These are phyloP conservation scores for Neostapfia colusana DNA, from an alignment of 176 grass and related monocot genomes.

Conservation along the genomic window DNA sequence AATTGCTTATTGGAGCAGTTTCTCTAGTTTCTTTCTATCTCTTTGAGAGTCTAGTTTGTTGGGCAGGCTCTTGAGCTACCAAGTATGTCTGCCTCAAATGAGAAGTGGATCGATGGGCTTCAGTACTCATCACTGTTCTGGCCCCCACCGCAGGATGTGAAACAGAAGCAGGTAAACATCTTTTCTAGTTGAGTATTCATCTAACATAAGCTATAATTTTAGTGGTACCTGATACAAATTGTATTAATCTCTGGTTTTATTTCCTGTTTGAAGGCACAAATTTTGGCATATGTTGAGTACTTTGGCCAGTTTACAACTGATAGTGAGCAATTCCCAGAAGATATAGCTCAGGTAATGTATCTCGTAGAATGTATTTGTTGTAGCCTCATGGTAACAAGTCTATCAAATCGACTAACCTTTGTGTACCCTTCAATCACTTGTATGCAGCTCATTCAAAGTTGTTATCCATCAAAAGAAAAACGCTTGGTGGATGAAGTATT, in stretches of 20 bases:
- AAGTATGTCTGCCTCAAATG: slow-evolving; percentile 75
- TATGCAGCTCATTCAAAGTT: slow-evolving; percentile 95
- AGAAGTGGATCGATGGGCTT: slow-evolving; percentile 86
- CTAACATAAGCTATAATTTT: slow-evolving; percentile 11
- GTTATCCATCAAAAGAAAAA: slow-evolving; percentile 90
- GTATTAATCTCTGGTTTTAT: neutral
- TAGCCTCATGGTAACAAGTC: neutral
- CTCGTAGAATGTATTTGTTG: slow-evolving; percentile 7
- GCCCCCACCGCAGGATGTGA: slow-evolving; percentile 74
- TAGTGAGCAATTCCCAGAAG: slow-evolving; percentile 90
- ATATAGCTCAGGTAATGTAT: slow-evolving; percentile 81
- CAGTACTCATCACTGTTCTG: slow-evolving; percentile 86
- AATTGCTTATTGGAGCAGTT: slow-evolving; percentile 29
- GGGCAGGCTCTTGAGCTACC: slow-evolving; percentile 51
- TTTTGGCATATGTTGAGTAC: slow-evolving; percentile 94
- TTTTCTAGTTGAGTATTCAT: slow-evolving; percentile 27
- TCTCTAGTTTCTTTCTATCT: slow-evolving; percentile 40
- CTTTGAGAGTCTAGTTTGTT: slow-evolving; percentile 51
- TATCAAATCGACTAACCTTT: slow-evolving; percentile 11
- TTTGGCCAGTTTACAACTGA: slow-evolving; percentile 97
- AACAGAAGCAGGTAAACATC: slow-evolving; percentile 72
- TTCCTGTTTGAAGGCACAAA: slow-evolving; percentile 80
- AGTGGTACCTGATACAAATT: slow-evolving; percentile 9
- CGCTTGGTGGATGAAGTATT: slow-evolving; percentile 93
- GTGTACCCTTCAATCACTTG: neutral